Evolutionary conservation across 495 filamentous ascomycete species (phyloP), one percentile per base, ranked within the genome.

Genomic region (Aspergillus campestris): DNA sequence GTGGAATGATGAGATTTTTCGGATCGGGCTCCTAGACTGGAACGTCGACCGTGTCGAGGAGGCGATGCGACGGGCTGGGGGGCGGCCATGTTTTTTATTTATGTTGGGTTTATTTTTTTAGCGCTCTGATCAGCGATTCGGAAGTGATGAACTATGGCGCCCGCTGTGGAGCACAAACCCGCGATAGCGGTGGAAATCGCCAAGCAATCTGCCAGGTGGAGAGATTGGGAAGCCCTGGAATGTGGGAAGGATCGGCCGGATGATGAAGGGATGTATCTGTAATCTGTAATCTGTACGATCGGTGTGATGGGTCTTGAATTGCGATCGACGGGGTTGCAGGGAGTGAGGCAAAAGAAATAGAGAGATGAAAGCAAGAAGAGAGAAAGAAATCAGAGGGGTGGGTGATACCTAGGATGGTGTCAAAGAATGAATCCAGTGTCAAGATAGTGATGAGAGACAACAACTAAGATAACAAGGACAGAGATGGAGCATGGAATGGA

Each of bases 21-120:
- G 35, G 84, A 89, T 70, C 81, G 83, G 31, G 79, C 79, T 57
- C 83, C 86, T 60, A 89, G 82, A 58, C 83, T 89, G 64, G 89
- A 84, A 27, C 58, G 63, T 53, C 69, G 67, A 62, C 47, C 64
- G 45, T 73, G 66, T 29, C 42, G 50, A 36, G 66, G 64, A 49
- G 60, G 48, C 34, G 18, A 24, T 24, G 57, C 31, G 43, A 51
- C 38, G 41, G 55, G 57, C 47, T 65, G 61, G 64, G 64, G 57
- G 60, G 56, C 45, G 33, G 59, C 66, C 69, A 72, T 72, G 56
- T 63, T 66, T 60, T 53, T 49, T 46, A 44, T 44, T 41, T 56
- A 46, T 51, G 51, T 48, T 51, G 44, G 48, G 53, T 18, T 49
- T 44, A 44, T 51, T 50, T 58, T 65, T 49, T 57, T 13, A 51